Percentiles rank a stretch among this genome's conserved stretches.
phyloP scores from a whole-genome alignment of 1,284 basidiomycete species.

The Melampsora americana region DNA sequence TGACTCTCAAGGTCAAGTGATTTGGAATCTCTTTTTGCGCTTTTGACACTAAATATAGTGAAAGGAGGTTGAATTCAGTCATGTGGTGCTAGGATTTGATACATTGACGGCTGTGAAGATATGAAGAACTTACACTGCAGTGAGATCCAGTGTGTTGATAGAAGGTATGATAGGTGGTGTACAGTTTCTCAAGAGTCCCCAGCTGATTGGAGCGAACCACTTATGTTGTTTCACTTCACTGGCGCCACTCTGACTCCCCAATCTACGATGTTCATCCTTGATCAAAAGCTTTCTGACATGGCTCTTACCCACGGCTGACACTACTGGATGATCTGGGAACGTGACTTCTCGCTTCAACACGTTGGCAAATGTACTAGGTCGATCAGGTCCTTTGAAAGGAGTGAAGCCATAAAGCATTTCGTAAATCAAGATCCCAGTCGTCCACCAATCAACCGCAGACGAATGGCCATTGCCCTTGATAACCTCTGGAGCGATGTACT shows the following conservation, averaged over 20 bases:
- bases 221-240: constrained; percentile 98
- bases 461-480: constrained; percentile 97
- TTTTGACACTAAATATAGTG: background rate
- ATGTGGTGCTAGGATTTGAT: constrained; percentile 50
- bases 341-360: constrained; percentile 81
- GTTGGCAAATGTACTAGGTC: constrained; percentile 93
- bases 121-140: constrained; percentile 49
- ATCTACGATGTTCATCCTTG: constrained; percentile 83
- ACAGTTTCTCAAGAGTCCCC: constrained; percentile 89
- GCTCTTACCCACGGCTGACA: constrained; percentile 81
- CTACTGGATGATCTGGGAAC: constrained; percentile 80
- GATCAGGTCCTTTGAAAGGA: constrained; percentile 93
- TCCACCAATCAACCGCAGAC: constrained; percentile 99
- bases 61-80: constrained; percentile 54
- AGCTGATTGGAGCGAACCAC: constrained; percentile 94
- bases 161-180: constrained; percentile 70
- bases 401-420: constrained; percentile 92
- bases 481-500: constrained; percentile 98
- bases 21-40: constrained; percentile 38
- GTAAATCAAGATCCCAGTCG: constrained; percentile 94
- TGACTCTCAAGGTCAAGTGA: constrained; percentile 45
- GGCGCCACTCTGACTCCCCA: constrained; percentile 88
- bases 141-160: constrained; percentile 51
- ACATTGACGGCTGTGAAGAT: constrained; percentile 11
- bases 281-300: constrained; percentile 81